These are phyloP conservation scores for Thalassiosira mediterranea DNA, from an alignment of 352 stramenopile genomes.

Conservation along the genomic window DNA sequence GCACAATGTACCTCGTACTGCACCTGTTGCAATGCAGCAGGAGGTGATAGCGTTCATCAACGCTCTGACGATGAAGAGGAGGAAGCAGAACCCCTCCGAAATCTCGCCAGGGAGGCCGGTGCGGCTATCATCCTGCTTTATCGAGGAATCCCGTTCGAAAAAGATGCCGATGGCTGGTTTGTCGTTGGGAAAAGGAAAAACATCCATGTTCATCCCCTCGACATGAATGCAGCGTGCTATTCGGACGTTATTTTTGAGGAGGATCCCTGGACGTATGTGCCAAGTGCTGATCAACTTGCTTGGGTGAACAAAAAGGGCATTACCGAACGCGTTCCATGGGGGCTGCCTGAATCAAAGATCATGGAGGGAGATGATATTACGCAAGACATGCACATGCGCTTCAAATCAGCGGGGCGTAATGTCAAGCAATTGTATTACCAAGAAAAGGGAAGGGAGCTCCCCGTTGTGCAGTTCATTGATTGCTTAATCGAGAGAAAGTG, in stretches of 20 bases:
- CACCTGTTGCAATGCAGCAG: too few species aligned
- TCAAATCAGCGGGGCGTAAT: too few species aligned
- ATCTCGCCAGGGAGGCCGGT: too few species aligned
- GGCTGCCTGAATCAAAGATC: neutral
- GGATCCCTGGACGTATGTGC: conserved; percentile 11
- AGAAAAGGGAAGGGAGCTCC: neutral
- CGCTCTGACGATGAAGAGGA: too few species aligned
- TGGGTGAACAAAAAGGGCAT: too few species aligned
- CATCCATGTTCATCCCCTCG: conserved; percentile 3
- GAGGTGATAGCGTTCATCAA: too few species aligned
- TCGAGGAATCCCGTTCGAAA: conserved; percentile 6
- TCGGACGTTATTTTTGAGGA: conserved; percentile 12
- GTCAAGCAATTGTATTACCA: neutral
- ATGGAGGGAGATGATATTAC: neutral
- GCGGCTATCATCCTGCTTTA: conserved; percentile 7
- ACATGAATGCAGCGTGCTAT: neutral
- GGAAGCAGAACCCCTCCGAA: too few species aligned
- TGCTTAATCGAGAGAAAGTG: conserved; percentile 1
- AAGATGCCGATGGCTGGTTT: neutral
- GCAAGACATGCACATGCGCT: neutral
- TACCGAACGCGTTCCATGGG: conserved; percentile 6
- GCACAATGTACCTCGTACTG: too few species aligned
- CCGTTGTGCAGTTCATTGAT: conserved; percentile 14
- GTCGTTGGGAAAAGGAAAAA: conserved; percentile 2
- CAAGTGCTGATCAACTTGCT: conserved; percentile 1